Base-by-base conservation (phyloP, 208 protist species). In the Trypanosoma boissoni region DNA sequence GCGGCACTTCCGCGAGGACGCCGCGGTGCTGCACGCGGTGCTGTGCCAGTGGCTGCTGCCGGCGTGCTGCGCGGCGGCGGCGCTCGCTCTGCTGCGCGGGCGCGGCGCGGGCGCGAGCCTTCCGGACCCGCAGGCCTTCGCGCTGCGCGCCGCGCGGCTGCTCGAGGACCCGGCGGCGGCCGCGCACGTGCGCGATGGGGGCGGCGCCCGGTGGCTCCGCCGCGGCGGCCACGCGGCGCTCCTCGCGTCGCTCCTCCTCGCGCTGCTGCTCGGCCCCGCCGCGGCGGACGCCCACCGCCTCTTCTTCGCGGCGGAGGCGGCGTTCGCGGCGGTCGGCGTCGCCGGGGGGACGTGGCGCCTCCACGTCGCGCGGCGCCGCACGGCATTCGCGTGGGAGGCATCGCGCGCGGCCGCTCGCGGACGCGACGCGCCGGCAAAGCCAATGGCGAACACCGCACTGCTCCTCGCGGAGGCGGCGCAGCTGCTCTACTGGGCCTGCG, bases 141-240 rank as follows among this genome's bases (percentile, higher is more conserved):
- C 76, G 18, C 80, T 87, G 32, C 55, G 76, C 34, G 68, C 74
- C 52, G 83, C 87, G 37, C 78, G 76, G 7, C 50, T 85, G 10
- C 63, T 88, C 31, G 85, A 92, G 66, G 85, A 87, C 42, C 85
- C 85, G 3, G 58, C 86, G 42, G 80, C 85, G 10, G 64, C 78
- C 23, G 76, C 81, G 16, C 46, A 55, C 29, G 84, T 88, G 16
- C 46, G 58, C 29, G 84, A 87, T 59, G 67, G 61, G 12, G 60
- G 62, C 45, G 62, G 72, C 37, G 43, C 73, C 24, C 66, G 64
- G 51, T 73, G 73, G 24, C 74, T 75, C 48, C 72, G 74, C 45
- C 78, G 64, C 51, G 23, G 72, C 12, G 76, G 66, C 1, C 81
- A 88, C 42, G 61, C 62, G 10, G 55, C 83, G 9, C 68, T 88